A percentile compares a stretch with the other conserved stretches of the same genome.
phyloP scores from a whole-genome alignment of 352 stramenopile genomes.

The Pythium rishiriense region DNA sequence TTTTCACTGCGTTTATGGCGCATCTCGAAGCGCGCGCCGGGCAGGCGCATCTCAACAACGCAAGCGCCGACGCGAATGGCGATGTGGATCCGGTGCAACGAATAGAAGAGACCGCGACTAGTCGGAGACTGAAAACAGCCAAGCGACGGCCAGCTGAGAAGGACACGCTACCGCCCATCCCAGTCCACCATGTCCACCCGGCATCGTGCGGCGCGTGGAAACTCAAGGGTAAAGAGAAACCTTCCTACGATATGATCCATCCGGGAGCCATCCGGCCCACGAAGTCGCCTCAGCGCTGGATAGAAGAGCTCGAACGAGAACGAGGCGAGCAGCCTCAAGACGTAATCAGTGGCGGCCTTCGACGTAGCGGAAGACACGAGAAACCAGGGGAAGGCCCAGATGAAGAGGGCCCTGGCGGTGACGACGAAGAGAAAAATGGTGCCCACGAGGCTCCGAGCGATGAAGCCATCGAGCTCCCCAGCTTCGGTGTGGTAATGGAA shows the following conservation, averaged over 20 bases:
- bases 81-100: not conserved
- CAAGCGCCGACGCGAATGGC: not conserved
- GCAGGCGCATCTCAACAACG: not conserved
- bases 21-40: slow-evolving; percentile 31
- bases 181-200: slow-evolving; percentile 46
- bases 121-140: slow-evolving; percentile 7
- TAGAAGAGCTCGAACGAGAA: slow-evolving; percentile 13
- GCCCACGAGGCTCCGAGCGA: slow-evolving; percentile 6
- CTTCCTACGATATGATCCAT: slow-evolving; percentile 18
- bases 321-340: not conserved
- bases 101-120: slow-evolving; percentile 13
- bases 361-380: slow-evolving; percentile 22
- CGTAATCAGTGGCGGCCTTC: not conserved
- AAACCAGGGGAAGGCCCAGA: not conserved
- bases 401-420: not conserved
- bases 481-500: slow-evolving; percentile 57
- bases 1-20: slow-evolving; percentile 54
- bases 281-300: slow-evolving; percentile 16
- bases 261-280: slow-evolving; percentile 9
- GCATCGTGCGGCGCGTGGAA: slow-evolving; percentile 67
- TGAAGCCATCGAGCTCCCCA: slow-evolving; percentile 16
- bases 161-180: slow-evolving; percentile 40
- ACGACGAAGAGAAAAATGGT: not conserved
- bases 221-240: slow-evolving; percentile 47
- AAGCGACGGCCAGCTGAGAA: slow-evolving; percentile 35